phyloP scores from a whole-genome alignment of 345 rosid genomes.

The Hibiscus mutabilis region DNA sequence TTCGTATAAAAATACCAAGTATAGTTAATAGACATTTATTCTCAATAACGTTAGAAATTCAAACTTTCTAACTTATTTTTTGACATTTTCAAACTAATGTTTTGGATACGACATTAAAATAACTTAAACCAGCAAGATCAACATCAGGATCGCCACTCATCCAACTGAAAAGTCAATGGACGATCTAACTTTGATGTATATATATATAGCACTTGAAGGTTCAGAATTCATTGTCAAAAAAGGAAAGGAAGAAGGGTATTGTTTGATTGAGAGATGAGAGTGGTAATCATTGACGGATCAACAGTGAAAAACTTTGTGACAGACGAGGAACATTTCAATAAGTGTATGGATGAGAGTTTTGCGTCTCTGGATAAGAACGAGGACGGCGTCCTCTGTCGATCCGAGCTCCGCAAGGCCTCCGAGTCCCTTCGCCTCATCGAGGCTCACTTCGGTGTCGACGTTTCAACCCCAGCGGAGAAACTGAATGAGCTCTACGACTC shows the following conservation, averaged over 20 bases:
- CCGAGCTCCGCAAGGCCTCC: constrained; percentile 60
- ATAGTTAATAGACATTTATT: too few relatives aligned
- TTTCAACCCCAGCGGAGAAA: constrained; percentile 41
- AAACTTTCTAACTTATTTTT: too few relatives aligned
- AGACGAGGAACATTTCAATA: constrained; percentile 48
- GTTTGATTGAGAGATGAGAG: constrained; percentile 37
- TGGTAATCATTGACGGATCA: constrained; percentile 66
- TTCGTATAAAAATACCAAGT: too few relatives aligned
- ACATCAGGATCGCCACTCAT: background rate
- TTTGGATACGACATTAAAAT: background rate
- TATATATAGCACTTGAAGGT: background rate
- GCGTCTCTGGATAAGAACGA: constrained; percentile 44
- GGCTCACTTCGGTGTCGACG: constrained; percentile 58
- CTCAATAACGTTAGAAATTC: too few relatives aligned
- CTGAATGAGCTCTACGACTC: constrained; percentile 51
- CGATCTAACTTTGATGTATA: background rate
- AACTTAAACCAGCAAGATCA: background rate
- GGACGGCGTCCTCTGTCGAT: constrained; percentile 60
- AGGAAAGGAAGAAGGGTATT: background rate
- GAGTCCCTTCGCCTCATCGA: constrained; percentile 58
- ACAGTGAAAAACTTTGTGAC: constrained; percentile 51
- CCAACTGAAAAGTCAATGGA: background rate
- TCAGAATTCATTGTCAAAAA: background rate
- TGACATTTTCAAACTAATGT: background rate
- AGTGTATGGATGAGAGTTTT: constrained; percentile 41